Evolutionary conservation across 345 rosid genomes (phyloP).

Genomic region (Eucalyptus polybractea): DNA sequence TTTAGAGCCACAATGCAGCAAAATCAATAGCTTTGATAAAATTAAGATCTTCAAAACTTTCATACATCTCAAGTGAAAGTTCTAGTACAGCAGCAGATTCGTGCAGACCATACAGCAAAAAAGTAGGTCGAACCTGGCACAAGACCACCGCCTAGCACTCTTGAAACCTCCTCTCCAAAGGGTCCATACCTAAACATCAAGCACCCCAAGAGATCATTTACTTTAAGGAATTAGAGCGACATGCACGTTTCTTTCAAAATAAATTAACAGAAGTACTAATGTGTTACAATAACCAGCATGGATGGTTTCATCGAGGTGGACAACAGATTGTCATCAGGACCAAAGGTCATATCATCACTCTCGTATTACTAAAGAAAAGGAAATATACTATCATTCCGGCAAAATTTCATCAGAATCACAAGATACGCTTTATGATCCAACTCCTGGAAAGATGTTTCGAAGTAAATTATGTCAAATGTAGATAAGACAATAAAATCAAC

Average conservation of each 20-base stretch:
- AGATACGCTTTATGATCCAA: background rate
- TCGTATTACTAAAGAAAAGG: background rate
- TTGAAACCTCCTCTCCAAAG: no score
- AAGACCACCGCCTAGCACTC: no score
- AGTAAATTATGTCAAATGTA: background rate
- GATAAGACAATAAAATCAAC: background rate
- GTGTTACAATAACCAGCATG: no score
- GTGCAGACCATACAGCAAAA: background rate
- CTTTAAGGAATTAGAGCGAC: no score
- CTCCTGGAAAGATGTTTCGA: background rate
- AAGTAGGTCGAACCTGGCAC: no score
- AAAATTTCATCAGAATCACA: background rate
- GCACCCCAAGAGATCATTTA: no score
- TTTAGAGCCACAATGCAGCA: slow-evolving; percentile 1
- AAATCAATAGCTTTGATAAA: background rate
- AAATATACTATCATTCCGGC: background rate
- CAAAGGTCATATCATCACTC: background rate
- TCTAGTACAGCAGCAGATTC: background rate
- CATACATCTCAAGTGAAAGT: background rate
- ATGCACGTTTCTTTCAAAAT: no score
- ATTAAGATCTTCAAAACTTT: background rate
- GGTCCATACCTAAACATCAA: no score
- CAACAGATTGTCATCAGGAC: background rate
- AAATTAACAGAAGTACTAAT: no score
- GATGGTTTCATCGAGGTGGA: background rate